These are phyloP conservation scores for Madurella mycetomatis DNA, from an alignment of 2,329 filamentous ascomycete species.

Conservation along the genomic window DNA sequence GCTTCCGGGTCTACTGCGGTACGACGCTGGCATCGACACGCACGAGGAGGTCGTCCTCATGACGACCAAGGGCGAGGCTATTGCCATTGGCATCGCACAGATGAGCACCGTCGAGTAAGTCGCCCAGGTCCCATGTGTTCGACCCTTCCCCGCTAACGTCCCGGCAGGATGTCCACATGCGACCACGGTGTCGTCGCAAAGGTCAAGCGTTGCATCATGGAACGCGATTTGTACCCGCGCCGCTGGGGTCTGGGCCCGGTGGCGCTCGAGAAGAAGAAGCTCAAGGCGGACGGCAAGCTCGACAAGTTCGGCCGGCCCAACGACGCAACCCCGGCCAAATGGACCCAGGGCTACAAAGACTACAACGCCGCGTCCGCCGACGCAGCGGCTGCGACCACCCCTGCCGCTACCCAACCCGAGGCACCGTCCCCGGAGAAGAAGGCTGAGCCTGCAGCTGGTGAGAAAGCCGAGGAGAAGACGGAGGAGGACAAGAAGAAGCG, in stretches of 20 bases:
- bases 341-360: conserved; percentile 91
- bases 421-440: conserved; percentile 14
- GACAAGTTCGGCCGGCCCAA: conserved; percentile 96
- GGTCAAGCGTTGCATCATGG: conserved; percentile 99
- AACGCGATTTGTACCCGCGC: conserved; percentile 94
- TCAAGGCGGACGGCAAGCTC: conserved; percentile 96
- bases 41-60: conserved; percentile 97
- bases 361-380: conserved; percentile 58
- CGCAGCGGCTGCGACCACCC: conserved; percentile 33
- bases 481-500: conserved; percentile 62
- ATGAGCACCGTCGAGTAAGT: conserved; percentile 86
- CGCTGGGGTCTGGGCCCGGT: conserved; percentile 95
- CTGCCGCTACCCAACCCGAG: conserved; percentile 30
- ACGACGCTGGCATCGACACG: conserved; percentile 86
- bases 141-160: not conserved
- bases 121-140: not conserved
- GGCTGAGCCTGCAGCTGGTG: conserved; percentile 11
- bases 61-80: conserved; percentile 98
- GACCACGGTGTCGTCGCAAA: conserved; percentile 98
- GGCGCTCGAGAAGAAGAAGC: conserved; percentile 97
- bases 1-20: conserved; percentile 92
- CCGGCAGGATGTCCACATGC: conserved; percentile 69
- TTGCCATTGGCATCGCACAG: conserved; percentile 90
- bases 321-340: conserved; percentile 88
- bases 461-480: conserved; percentile 14